These are phyloP conservation scores for Diaporthe vexans DNA, from an alignment of 2,329 filamentous ascomycete species.

Conservation along the genomic window DNA sequence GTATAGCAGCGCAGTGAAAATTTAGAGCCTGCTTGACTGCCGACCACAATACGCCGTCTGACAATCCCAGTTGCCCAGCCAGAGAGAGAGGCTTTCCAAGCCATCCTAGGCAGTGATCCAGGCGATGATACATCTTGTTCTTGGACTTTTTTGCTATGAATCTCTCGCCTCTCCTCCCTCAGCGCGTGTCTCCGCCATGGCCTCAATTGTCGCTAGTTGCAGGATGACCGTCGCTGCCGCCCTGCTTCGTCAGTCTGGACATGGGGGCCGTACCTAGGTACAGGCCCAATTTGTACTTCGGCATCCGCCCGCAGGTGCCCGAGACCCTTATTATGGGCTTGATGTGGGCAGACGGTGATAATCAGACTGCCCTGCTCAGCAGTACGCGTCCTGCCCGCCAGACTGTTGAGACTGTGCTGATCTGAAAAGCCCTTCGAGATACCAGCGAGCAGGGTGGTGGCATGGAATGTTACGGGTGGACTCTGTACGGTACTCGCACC, in stretches of 20 bases:
- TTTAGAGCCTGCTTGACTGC: too few relatives aligned
- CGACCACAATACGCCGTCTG: too few relatives aligned
- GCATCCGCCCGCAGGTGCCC: conserved; percentile 1
- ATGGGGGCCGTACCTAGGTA: conserved; percentile 6
- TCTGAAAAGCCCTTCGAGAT: conserved; percentile 12
- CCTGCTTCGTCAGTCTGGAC: not conserved
- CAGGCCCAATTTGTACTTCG: conserved; percentile 11
- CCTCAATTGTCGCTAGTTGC: too few relatives aligned
- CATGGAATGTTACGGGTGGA: conserved; percentile 80
- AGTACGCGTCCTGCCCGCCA: conserved; percentile 2
- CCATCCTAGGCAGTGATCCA: too few relatives aligned
- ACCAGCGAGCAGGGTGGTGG: conserved; percentile 45
- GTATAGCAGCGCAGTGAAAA: too few relatives aligned
- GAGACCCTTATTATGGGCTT: conserved; percentile 1
- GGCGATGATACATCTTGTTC: too few relatives aligned
- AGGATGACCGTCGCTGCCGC: too few relatives aligned
- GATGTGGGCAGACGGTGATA: conserved; percentile 9
- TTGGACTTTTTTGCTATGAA: too few relatives aligned
- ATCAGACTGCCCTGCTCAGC: conserved; percentile 4
- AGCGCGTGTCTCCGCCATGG: too few relatives aligned
- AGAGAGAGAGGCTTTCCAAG: too few relatives aligned
- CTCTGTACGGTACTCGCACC: conserved; percentile 75
- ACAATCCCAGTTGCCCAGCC: too few relatives aligned
- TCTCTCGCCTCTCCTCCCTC: too few relatives aligned
- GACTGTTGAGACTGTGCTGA: not conserved